A percentile compares a stretch with the other conserved stretches of the same genome.
phyloP scores from a whole-genome alignment of 1,139 yeast species.

The Kodamaea fungicola region DNA sequence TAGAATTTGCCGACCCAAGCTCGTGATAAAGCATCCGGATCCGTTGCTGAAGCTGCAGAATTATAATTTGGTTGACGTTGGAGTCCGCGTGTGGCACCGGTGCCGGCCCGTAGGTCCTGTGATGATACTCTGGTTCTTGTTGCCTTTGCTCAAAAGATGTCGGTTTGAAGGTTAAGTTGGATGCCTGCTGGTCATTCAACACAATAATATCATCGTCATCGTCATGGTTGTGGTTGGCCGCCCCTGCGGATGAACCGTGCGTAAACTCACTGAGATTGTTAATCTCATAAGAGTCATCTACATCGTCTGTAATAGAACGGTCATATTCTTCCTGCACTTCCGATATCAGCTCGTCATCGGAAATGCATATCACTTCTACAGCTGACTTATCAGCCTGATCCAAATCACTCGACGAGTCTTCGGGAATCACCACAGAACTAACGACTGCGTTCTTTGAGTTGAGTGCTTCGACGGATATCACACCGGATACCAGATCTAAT shows the following conservation, averaged over 20 bases:
- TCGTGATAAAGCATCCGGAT: no score
- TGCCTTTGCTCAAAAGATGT: conserved; percentile 13
- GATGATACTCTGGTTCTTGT: background rate
- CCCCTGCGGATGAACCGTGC: no score
- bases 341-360: conserved; percentile 1
- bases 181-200: conserved; percentile 17
- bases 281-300: background rate
- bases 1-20: no score
- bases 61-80: conserved; percentile 7
- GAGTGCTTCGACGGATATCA: no score
- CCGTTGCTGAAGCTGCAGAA: no score
- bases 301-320: conserved; percentile 1
- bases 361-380: conserved; percentile 3
- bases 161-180: conserved; percentile 17
- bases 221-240: background rate
- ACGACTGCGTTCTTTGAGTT: no score
- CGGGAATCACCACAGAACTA: conserved; percentile 1
- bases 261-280: no score
- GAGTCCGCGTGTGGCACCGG: conserved; percentile 27
- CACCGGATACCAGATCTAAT: no score
- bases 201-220: conserved; percentile 22
- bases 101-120: conserved; percentile 27
- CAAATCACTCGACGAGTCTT: background rate
- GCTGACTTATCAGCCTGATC: background rate
- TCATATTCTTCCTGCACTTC: background rate